These are phyloP conservation scores for Hyaloperonospora arabidopsidis DNA, from an alignment of 352 stramenopile genomes.

Conservation along the genomic window DNA sequence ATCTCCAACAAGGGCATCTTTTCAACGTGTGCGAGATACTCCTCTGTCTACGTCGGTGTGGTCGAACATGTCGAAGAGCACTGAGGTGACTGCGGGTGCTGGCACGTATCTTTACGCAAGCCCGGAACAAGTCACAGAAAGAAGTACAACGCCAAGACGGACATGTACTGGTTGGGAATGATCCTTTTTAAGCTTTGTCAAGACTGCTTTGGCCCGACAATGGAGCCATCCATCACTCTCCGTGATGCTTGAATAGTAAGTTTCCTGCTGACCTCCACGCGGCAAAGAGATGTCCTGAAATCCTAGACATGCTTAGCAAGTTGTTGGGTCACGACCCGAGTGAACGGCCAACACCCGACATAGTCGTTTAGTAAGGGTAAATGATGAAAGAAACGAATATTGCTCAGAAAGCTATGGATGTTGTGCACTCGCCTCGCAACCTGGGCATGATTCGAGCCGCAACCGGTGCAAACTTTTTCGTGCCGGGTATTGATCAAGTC, in stretches of 20 bases:
- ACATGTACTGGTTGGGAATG: conserved; percentile 88
- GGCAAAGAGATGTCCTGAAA: conserved; percentile 47
- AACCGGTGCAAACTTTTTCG: conserved; percentile 14
- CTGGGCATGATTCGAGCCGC: conserved; percentile 20
- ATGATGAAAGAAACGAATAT: conserved; percentile 61
- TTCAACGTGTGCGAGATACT: conserved; percentile 21
- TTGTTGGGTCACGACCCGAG: conserved; percentile 48
- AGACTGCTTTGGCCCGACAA: conserved; percentile 81
- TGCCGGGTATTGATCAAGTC: conserved; percentile 31
- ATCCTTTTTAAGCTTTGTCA: conserved; percentile 89
- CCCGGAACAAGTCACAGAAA: conserved; percentile 85
- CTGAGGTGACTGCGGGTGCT: conserved; percentile 82
- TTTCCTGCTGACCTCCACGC: conserved; percentile 49
- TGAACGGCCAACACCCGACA: conserved; percentile 44
- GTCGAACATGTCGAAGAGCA: conserved; percentile 66
- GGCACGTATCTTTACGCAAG: conserved; percentile 87
- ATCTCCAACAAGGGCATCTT: conserved; percentile 21
- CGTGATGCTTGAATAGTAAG: conserved; percentile 60
- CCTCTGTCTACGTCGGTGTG: conserved; percentile 46
- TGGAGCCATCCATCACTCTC: conserved; percentile 84
- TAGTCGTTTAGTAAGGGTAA: conserved; percentile 73
- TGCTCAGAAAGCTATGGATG: conserved; percentile 46
- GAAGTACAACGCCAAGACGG: conserved; percentile 88
- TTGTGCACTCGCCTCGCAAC: conserved; percentile 43
- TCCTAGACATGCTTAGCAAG: conserved; percentile 63